Percentiles rank a stretch among this genome's conserved stretches.
phyloP scores from a whole-genome alignment of 495 filamentous ascomycete species.

The Penicillium cosmopolitanum region DNA sequence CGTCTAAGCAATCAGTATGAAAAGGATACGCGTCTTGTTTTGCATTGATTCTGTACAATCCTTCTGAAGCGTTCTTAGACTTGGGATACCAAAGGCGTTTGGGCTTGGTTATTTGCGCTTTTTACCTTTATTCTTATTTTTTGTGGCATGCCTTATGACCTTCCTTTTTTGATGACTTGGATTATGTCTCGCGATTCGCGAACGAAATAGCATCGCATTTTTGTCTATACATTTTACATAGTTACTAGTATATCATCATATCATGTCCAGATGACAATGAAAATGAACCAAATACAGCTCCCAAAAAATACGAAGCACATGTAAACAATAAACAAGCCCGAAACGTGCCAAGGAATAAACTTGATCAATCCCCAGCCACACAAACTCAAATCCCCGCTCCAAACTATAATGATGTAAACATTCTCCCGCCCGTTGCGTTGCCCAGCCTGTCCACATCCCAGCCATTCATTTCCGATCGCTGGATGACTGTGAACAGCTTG shows the following conservation, averaged over 20 bases:
- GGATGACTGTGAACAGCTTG: background rate
- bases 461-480: background rate
- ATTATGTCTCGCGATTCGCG: slow-evolving; percentile 4
- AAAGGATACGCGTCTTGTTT: slow-evolving; percentile 7
- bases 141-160: slow-evolving; percentile 3
- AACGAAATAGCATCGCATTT: background rate
- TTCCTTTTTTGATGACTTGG: slow-evolving; percentile 23
- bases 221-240: slow-evolving; percentile 4
- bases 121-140: background rate
- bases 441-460: background rate
- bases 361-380: background rate
- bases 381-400: slow-evolving; percentile 1
- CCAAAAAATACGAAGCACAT: too few species aligned
- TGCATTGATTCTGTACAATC: slow-evolving; percentile 8
- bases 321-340: too few species aligned
- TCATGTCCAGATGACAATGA: background rate
- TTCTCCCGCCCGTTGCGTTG: background rate
- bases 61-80: slow-evolving; percentile 28
- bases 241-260: background rate
- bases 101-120: slow-evolving; percentile 1
- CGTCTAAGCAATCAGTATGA: slow-evolving; percentile 31
- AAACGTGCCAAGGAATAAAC: background rate
- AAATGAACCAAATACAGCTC: background rate
- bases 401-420: background rate
- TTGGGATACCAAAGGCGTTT: slow-evolving; percentile 33